Base-by-base conservation (phyloP, 495 filamentous ascomycete genomes). In the Podospora didyma region DNA sequence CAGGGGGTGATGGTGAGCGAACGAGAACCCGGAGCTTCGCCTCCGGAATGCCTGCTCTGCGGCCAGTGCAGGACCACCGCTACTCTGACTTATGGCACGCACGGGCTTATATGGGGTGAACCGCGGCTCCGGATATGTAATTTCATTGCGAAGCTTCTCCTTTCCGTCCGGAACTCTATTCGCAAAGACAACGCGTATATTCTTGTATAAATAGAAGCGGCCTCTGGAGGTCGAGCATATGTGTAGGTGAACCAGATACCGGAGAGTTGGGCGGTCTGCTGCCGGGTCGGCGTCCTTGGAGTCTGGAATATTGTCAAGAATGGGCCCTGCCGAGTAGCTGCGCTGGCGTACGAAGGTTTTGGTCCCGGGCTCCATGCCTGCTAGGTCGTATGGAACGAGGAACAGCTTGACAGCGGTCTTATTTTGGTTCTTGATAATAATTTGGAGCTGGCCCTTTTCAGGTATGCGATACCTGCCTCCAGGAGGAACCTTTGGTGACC, bases 301-400 rank as follows among this genome's bases (percentile, higher is more conserved):
- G 60, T 66, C 54, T 46, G 58, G 63, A 3, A 58, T 51, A 24
- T 42, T 50, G 53, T 92, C 89, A 56, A 93, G 86, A 51, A 92
- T 86, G 12, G 90, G 87, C 1, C 92, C 92, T 7, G 90, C 86
- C 7, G 92, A 96, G 71, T 96, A 97, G 61, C 87, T 92, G 53
- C 96, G 86, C 70, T 99, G 94, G 48, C 94, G 84, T 59, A 99
- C 88, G 61, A 99, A 99, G 2, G 94, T 99, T 66, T 97, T 97
- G 17, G 89, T 94, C 1, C 92, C 91, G 10, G 90, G 79, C 59
- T 94, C 89, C 95, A 99, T 99, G 53, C 91, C 94, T n/a, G 82
- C 79, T 7, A 99, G 79, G 69, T 97, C 92, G 65, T 99, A 99
- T 0, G 95, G 94, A 22, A 99, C 85, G 14, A 97, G 80, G 62